Conservation (phyloP, 2,329 filamentous ascomycete genomes). For the Epichloe gansuensis region DNA sequence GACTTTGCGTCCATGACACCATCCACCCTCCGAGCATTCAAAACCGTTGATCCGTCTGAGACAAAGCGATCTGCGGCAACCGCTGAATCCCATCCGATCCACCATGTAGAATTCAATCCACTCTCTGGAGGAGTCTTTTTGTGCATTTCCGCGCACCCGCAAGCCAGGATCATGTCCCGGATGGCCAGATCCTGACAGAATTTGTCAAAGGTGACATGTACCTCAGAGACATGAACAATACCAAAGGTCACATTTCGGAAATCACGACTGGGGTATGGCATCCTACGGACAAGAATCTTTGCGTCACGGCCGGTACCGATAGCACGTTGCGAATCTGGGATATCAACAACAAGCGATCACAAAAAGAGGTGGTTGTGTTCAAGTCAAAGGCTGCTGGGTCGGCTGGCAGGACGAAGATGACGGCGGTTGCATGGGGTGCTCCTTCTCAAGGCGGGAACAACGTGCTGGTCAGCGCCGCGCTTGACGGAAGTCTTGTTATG, state of each 20-base stretch:
- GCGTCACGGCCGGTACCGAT: conserved; percentile 85
- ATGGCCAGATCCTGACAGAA: conserved; percentile 75
- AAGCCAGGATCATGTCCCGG: conserved; percentile 83
- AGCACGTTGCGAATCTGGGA: conserved; percentile 97
- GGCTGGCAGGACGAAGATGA: conserved; percentile 88
- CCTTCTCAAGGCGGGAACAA: conserved; percentile 66
- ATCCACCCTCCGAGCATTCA: conserved; percentile 87
- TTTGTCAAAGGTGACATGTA: conserved; percentile 99
- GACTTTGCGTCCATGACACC: conserved; percentile 95
- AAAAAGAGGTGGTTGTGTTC: conserved; percentile 91
- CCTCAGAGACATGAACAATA: conserved; percentile 90
- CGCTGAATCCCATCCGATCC: conserved; percentile 76
- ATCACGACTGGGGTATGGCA: conserved; percentile 85
- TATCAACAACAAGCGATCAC: conserved; percentile 75
- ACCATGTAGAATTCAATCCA: conserved; percentile 79
- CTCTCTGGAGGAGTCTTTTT: conserved; percentile 69
- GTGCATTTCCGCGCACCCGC: conserved; percentile 77
- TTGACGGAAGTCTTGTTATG: conserved; percentile 86
- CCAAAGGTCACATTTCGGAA: conserved; percentile 91
- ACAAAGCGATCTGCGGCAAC: conserved; percentile 55
- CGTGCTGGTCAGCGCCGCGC: conserved; percentile 66
- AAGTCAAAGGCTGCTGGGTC: conserved; percentile 84
- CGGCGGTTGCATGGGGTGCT: conserved; percentile 75
- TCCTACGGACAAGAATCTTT: conserved; percentile 71
- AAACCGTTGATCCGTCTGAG: conserved; percentile 75